Conservation (phyloP, 2,329 filamentous ascomycete species). For the Capronia coronata region DNA sequence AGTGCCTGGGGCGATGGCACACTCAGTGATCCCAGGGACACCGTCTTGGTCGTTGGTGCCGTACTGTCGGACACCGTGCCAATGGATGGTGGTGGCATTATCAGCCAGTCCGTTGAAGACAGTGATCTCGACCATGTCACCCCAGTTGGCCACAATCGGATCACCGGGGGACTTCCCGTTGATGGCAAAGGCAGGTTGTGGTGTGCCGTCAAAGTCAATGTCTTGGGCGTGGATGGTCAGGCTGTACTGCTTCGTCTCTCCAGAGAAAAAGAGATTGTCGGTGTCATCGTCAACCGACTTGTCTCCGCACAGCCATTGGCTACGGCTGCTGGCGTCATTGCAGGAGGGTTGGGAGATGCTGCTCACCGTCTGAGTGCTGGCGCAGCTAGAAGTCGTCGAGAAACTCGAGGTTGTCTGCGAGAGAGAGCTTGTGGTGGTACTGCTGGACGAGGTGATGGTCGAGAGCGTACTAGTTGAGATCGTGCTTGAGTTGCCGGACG, state of each 20-base stretch:
- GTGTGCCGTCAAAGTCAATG: slow-evolving; percentile 25
- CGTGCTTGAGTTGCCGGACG: not conserved
- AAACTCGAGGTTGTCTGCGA: not conserved
- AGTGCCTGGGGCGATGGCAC: slow-evolving; percentile 47
- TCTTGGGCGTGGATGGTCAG: slow-evolving; percentile 13
- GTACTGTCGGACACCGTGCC: slow-evolving; percentile 56
- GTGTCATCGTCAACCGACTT: slow-evolving; percentile 20
- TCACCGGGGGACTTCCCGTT: slow-evolving; percentile 64
- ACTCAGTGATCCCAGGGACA: slow-evolving; percentile 48
- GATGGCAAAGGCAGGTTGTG: slow-evolving; percentile 56
- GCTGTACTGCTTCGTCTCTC: slow-evolving; percentile 18
- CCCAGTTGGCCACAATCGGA: slow-evolving; percentile 58
- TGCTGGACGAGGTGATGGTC: not conserved
- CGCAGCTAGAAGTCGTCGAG: slow-evolving; percentile 9
- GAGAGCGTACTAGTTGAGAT: not conserved
- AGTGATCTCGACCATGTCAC: slow-evolving; percentile 50
- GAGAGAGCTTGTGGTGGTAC: slow-evolving; percentile 4
- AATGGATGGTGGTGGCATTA: slow-evolving; percentile 61
- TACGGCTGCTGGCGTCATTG: slow-evolving; percentile 19
- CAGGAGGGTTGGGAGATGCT: slow-evolving; percentile 12
- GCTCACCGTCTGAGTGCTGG: slow-evolving; percentile 3
- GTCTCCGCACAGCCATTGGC: slow-evolving; percentile 20
- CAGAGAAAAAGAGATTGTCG: slow-evolving; percentile 10
- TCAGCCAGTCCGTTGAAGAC: slow-evolving; percentile 48
- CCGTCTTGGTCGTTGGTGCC: slow-evolving; percentile 53